These are phyloP conservation scores for Sarocladiaceae sp. DNA, from an alignment of 2,329 filamentous ascomycete species.

Conservation along the genomic window DNA sequence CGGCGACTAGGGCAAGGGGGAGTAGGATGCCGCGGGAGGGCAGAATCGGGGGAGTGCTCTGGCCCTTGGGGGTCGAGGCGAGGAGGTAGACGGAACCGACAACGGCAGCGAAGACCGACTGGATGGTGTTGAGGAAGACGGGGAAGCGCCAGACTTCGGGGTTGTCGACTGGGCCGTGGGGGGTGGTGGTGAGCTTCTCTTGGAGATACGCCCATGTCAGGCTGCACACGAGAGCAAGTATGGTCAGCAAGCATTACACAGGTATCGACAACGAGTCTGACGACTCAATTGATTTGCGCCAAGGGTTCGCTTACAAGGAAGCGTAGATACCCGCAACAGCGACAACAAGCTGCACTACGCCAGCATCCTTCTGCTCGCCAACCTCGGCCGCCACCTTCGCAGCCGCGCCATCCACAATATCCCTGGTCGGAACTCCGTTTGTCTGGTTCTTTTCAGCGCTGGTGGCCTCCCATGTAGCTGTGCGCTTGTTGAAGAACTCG, in stretches of 20 bases:
- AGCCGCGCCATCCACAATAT: conserved; percentile 19
- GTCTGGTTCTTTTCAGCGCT: conserved; percentile 21
- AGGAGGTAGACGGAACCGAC: conserved; percentile 78
- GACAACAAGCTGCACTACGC: conserved; percentile 69
- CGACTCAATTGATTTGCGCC: neutral
- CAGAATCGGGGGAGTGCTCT: conserved; percentile 58
- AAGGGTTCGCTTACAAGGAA: conserved; percentile 65
- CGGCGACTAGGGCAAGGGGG: conserved; percentile 75
- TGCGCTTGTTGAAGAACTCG: conserved; percentile 52
- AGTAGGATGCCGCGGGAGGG: conserved; percentile 67
- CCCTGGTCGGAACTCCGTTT: conserved; percentile 19
- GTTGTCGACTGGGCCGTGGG: conserved; percentile 59
- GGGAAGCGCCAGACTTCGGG: conserved; percentile 85
- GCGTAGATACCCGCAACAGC: conserved; percentile 95
- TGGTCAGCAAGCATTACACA: conserved; percentile 8
- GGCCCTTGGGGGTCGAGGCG: conserved; percentile 46
- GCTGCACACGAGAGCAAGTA: too few relatives aligned
- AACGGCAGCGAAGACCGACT: conserved; percentile 80
- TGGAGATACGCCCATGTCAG: conserved; percentile 95
- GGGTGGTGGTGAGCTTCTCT: conserved; percentile 92
- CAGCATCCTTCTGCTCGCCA: conserved; percentile 42
- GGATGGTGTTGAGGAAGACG: conserved; percentile 92
- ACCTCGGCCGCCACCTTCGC: conserved; percentile 19
- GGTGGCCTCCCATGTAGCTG: conserved; percentile 27
- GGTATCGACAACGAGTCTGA: neutral